Evolutionary conservation across 1,284 basidiomycete genomes (phyloP).

Genomic region (Leccinum insolens): DNA sequence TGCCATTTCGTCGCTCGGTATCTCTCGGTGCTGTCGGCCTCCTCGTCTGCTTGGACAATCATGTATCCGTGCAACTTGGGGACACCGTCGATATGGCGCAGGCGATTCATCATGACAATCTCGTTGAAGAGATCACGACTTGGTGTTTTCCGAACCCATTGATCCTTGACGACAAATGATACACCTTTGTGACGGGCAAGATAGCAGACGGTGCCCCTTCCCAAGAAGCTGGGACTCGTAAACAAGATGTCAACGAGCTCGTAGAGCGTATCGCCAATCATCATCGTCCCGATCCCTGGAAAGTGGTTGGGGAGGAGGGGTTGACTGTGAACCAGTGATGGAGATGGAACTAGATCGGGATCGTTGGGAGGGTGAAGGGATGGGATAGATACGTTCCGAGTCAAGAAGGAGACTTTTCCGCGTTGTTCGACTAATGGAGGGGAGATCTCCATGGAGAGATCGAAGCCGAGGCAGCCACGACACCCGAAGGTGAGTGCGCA

Average conservation of each 20-base stretch:
- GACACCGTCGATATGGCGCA: background rate
- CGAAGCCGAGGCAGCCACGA: background rate
- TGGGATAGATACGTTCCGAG: background rate
- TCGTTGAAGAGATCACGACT: background rate
- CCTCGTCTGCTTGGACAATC: background rate
- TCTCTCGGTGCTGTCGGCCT: background rate
- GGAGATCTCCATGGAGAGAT: background rate
- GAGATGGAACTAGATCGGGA: background rate
- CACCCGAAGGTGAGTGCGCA: background rate
- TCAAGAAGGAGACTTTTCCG: background rate
- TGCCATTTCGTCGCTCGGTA: background rate
- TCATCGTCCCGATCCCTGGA: background rate
- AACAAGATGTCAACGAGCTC: slow-evolving; percentile 3
- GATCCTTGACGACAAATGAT: slow-evolving; percentile 2
- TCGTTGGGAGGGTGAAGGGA: background rate
- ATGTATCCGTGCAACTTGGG: background rate
- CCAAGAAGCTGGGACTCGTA: slow-evolving; percentile 1
- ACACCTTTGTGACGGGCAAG: background rate
- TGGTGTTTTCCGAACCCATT: background rate
- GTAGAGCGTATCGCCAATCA: background rate
- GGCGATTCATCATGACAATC: background rate
- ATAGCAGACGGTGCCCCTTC: slow-evolving; percentile 4
- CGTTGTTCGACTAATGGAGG: background rate
- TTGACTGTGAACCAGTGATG: background rate
- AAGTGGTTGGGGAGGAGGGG: background rate